Percentiles rank a stretch among this genome's conserved stretches.
These are phyloP conservation scores for Evernia prunastri DNA, from an alignment of 495 filamentous ascomycete species.

Conservation along the genomic window DNA sequence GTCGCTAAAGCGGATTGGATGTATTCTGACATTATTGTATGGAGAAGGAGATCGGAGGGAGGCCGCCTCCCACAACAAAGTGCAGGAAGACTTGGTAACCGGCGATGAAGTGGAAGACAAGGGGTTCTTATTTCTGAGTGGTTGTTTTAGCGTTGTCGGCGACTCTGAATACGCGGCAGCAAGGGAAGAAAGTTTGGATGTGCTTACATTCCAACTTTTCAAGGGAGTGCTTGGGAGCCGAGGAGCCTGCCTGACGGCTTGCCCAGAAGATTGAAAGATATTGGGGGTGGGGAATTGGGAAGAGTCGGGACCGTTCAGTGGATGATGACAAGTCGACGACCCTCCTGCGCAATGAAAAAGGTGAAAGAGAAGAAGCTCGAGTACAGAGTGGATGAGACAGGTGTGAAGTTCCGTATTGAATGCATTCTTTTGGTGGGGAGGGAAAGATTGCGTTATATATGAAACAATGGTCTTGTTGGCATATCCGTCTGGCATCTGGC, in stretches of 20 bases:
- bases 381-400: too few relatives aligned
- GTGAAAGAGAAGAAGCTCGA: too few relatives aligned
- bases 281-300: neutral
- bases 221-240: neutral
- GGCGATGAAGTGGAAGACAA: neutral
- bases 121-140: neutral
- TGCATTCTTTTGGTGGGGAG: too few relatives aligned
- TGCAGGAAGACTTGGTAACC: neutral
- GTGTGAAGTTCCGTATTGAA: too few relatives aligned
- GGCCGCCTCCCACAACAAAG: neutral
- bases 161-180: neutral
- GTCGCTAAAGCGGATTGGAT: constrained; percentile 8
- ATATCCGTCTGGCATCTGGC: too few relatives aligned
- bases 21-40: constrained; percentile 15
- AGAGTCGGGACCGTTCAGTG: neutral
- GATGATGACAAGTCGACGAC: too few relatives aligned
- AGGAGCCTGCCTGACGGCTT: neutral
- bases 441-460: too few relatives aligned
- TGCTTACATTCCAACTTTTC: neutral
- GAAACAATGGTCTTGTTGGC: too few relatives aligned
- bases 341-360: too few relatives aligned
- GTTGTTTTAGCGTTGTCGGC: neutral
- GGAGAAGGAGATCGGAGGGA: neutral
- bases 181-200: neutral
- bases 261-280: neutral